These are phyloP conservation scores for Striga hermonthica DNA, from an alignment of 305 asterid species.

Conservation along the genomic window DNA sequence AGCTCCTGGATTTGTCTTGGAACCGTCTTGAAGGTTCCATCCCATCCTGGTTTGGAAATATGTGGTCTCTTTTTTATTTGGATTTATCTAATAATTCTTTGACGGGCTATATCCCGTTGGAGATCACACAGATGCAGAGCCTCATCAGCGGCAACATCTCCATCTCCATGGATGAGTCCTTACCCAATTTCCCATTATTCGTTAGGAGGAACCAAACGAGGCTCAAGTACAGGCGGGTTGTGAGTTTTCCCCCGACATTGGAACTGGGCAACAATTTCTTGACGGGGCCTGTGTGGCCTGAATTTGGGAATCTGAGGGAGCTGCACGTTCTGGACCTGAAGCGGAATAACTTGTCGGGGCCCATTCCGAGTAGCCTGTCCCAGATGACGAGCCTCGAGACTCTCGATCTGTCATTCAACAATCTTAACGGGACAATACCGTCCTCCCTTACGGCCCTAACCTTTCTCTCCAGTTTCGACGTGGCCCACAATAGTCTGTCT, in stretches of 20 bases:
- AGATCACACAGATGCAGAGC: conserved; percentile 49
- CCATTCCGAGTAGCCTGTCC: conserved; percentile 54
- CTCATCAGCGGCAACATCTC: conserved; percentile 42
- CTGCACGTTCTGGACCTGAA: conserved; percentile 62
- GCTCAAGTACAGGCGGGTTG: conserved; percentile 45
- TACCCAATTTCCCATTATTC: conserved; percentile 57
- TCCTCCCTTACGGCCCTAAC: conserved; percentile 45
- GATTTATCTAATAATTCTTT: conserved; percentile 73
- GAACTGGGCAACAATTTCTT: conserved; percentile 65
- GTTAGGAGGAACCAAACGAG: conserved; percentile 43
- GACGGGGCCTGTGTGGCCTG: conserved; percentile 66
- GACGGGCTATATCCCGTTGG: conserved; percentile 55
- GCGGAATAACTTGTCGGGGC: conserved; percentile 53
- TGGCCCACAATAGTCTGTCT: conserved; percentile 55
- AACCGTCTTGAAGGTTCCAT: conserved; percentile 55
- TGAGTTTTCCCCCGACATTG: conserved; percentile 65
- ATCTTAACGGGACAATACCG: conserved; percentile 57
- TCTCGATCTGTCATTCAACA: conserved; percentile 62
- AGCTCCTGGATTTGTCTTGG: conserved; percentile 70
- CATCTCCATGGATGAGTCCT: conserved; percentile 35
- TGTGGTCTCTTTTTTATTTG: conserved; percentile 60
- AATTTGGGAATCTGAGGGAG: conserved; percentile 61
- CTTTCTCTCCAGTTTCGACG: conserved; percentile 53
- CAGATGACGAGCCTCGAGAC: conserved; percentile 56
- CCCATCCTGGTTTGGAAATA: conserved; percentile 61